Base-by-base conservation (phyloP, 176 grass and related monocot genomes). In the Urochloa ruziziensis region DNA sequence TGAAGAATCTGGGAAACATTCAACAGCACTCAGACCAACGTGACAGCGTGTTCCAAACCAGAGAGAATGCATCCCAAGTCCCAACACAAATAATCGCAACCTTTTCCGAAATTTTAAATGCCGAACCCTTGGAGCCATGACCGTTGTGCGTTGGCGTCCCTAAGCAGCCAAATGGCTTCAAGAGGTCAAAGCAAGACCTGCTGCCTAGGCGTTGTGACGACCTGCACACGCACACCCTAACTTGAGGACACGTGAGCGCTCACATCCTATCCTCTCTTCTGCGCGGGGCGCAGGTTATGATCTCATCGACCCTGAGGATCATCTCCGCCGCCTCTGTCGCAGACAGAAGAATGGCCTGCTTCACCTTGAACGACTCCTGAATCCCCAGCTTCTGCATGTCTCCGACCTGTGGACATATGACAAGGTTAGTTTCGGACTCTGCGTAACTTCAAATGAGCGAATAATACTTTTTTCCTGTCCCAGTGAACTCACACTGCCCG, bases 401-500 rank as follows among this genome's bases (percentile, higher is more conserved):
- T 32, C 88, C 88, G 0, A 90, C 58, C 88, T 90, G 88, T 35
- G 10, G 10, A 30, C n/a, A 67, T 13, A 29, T 36, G 15, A 24
- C 16, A 21, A 17, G 7, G 11, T 27, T 10, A 64, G 63, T 78
- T 77, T 37, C 78, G 72, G 47, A 64, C 10, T 3, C 5, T 46
- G 30, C 27, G 67, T 30, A 63, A 34, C 19, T 72, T 2, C 16
- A 2, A 25, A 58, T 12, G 54, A 58, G 54, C 2, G 0, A 24
- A 58, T 58, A 34, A 5, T 37, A 28, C 23, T 79, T 29, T 18
- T 6, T n/a, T n/a, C n/a, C 63, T 4, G 36, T 21, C 1, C 17
- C 19, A 4, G 12, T 73, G 17, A 90, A 73, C 93, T 90, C 92
- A 98, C 96, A 1, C 83, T 42, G 54, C 93, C 93, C 14, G 85